Evolutionary conservation across 2,329 filamentous ascomycete species (phyloP).

Genomic region (Paracoccidioides lutzii): DNA sequence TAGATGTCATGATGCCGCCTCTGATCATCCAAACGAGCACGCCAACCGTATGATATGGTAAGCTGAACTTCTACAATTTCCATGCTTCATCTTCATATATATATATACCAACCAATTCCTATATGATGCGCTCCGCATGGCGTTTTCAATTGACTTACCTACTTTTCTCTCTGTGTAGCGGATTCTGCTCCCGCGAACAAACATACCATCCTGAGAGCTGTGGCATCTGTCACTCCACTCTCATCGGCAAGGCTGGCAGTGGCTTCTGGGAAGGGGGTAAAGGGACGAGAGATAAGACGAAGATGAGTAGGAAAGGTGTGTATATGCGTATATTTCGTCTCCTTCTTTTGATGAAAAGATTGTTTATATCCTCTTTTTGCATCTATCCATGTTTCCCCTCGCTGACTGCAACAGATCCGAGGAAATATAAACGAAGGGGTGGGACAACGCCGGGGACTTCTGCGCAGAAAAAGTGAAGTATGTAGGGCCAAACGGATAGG

Average conservation of each 20-base stretch:
- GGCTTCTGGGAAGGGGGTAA: constrained; percentile 86
- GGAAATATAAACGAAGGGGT: constrained; percentile 55
- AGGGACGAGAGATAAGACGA: constrained; percentile 56
- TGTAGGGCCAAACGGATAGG: neutral
- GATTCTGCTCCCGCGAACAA: constrained; percentile 68
- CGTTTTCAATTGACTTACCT: neutral
- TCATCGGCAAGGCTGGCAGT: constrained; percentile 52
- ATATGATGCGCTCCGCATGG: neutral
- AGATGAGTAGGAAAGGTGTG: constrained; percentile 57
- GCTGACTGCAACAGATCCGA: constrained; percentile 41
- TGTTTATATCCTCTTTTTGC: neutral
- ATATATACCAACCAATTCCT: neutral
- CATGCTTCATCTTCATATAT: neutral
- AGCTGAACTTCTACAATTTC: constrained; percentile 8
- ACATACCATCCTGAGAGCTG: constrained; percentile 66
- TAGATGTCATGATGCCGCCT: constrained; percentile 59
- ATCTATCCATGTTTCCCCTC: neutral
- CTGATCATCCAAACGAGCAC: constrained; percentile 65
- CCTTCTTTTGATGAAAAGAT: neutral
- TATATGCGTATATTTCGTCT: neutral
- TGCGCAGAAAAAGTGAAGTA: constrained; percentile 1
- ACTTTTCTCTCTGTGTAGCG: constrained; percentile 23
- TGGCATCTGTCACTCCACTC: constrained; percentile 54
- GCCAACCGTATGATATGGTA: constrained; percentile 71
- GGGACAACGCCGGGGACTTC: constrained; percentile 20